A percentile compares a stretch with the other conserved stretches of the same genome.
Evolutionary conservation across 2,329 filamentous ascomycete species (phyloP).

Genomic region (Harringtonia lauricola): DNA sequence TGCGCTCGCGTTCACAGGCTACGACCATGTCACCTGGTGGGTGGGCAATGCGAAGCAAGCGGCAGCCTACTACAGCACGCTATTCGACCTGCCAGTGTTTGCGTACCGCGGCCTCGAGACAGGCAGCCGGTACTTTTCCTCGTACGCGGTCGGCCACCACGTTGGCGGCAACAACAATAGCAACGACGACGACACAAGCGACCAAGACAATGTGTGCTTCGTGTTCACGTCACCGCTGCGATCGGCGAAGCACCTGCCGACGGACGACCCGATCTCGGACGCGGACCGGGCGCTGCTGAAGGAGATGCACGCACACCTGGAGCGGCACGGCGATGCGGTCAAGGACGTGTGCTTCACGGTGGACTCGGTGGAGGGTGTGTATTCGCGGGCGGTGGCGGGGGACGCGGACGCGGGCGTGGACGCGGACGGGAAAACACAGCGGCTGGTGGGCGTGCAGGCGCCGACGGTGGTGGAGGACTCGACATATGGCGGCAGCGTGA

Average conservation of each 20-base stretch:
- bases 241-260: conserved; percentile 40
- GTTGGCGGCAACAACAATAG: conserved; percentile 21
- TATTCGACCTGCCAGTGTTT: conserved; percentile 74
- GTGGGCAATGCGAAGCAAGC: conserved; percentile 96
- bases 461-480: conserved; percentile 47
- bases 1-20: conserved; percentile 58
- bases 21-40: conserved; percentile 92
- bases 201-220: conserved; percentile 55
- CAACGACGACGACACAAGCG: not conserved
- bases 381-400: conserved; percentile 56
- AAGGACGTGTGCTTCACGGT: conserved; percentile 96
- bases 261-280: conserved; percentile 47
- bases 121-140: conserved; percentile 68
- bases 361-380: conserved; percentile 76
- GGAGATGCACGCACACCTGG: conserved; percentile 74
- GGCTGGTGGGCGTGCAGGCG: conserved; percentile 39
- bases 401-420: conserved; percentile 33
- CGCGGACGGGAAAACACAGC: not conserved
- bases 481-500: conserved; percentile 57
- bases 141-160: conserved; percentile 67
- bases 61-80: conserved; percentile 74
- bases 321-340: conserved; percentile 83
- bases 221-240: conserved; percentile 76
- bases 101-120: conserved; percentile 87
- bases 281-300: conserved; percentile 55